These are phyloP conservation scores for Macrophomina pseudophaseolina DNA, from an alignment of 2,329 filamentous ascomycete species.

Conservation along the genomic window DNA sequence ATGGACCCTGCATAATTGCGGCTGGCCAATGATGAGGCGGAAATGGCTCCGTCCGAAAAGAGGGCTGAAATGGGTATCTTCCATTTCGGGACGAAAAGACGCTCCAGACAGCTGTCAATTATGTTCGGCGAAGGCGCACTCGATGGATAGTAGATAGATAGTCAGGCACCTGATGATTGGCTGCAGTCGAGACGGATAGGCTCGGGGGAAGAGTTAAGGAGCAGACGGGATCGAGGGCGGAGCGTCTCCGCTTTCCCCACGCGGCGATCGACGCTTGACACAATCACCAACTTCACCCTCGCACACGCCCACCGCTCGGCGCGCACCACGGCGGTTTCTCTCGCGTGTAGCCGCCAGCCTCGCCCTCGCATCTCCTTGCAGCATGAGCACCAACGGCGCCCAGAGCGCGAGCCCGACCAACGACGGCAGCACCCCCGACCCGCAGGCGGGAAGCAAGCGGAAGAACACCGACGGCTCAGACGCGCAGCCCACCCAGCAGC, in stretches of 20 bases:
- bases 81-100: no score
- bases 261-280: constrained; percentile 5
- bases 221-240: constrained; percentile 3
- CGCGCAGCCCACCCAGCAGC: constrained; percentile 47
- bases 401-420: constrained; percentile 42
- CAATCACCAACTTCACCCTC: not conserved
- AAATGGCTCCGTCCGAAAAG: not conserved
- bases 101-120: no score
- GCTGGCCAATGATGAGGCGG: not conserved
- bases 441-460: constrained; percentile 43
- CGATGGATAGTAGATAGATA: not conserved
- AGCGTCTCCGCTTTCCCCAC: constrained; percentile 22
- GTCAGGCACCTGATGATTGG: not conserved
- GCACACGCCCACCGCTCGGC: constrained; percentile 10
- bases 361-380: not conserved
- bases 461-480: constrained; percentile 46
- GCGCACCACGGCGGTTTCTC: constrained; percentile 11
- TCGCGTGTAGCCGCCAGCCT: not conserved
- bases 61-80: no score
- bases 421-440: constrained; percentile 31
- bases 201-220: not conserved
- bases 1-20: not conserved
- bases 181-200: not conserved
- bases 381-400: constrained; percentile 34
- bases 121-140: no score